These are phyloP conservation scores for Alternaria brassicae DNA, from an alignment of 2,329 filamentous ascomycete species.

Conservation along the genomic window DNA sequence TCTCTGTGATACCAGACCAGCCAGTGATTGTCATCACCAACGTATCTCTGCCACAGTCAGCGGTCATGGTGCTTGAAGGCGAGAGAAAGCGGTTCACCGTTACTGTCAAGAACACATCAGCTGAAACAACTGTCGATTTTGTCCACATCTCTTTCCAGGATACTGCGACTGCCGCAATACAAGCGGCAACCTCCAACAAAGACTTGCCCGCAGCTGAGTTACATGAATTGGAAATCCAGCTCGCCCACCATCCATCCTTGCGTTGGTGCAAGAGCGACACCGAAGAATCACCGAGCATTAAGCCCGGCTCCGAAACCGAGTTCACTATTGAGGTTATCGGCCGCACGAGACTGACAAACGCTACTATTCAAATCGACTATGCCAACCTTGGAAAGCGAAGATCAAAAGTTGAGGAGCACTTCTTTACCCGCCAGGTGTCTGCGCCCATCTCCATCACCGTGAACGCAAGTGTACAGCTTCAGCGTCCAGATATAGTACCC, in stretches of 20 bases:
- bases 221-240: slow-evolving; percentile 83
- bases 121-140: slow-evolving; percentile 76
- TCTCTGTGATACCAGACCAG: slow-evolving; percentile 81
- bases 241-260: slow-evolving; percentile 73
- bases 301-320: slow-evolving; percentile 69
- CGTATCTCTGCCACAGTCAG: slow-evolving; percentile 80
- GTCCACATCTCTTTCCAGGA: slow-evolving; percentile 89
- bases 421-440: slow-evolving; percentile 83
- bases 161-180: slow-evolving; percentile 79
- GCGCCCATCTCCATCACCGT: slow-evolving; percentile 87
- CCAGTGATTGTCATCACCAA: slow-evolving; percentile 78
- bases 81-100: slow-evolving; percentile 80
- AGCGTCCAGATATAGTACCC: slow-evolving; percentile 79
- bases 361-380: slow-evolving; percentile 84
- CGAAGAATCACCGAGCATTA: slow-evolving; percentile 63
- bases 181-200: slow-evolving; percentile 75
- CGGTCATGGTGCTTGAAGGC: slow-evolving; percentile 91
- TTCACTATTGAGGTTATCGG: slow-evolving; percentile 88
- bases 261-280: slow-evolving; percentile 57
- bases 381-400: slow-evolving; percentile 75
- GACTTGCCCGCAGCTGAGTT: slow-evolving; percentile 80
- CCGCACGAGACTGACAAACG: slow-evolving; percentile 81
- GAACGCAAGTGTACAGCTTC: slow-evolving; percentile 86
- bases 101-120: slow-evolving; percentile 79
- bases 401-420: slow-evolving; percentile 73